phyloP scores from a whole-genome alignment of 225 moss, liverwort and hornwort species.

The Pseudoscleropodium purum region DNA sequence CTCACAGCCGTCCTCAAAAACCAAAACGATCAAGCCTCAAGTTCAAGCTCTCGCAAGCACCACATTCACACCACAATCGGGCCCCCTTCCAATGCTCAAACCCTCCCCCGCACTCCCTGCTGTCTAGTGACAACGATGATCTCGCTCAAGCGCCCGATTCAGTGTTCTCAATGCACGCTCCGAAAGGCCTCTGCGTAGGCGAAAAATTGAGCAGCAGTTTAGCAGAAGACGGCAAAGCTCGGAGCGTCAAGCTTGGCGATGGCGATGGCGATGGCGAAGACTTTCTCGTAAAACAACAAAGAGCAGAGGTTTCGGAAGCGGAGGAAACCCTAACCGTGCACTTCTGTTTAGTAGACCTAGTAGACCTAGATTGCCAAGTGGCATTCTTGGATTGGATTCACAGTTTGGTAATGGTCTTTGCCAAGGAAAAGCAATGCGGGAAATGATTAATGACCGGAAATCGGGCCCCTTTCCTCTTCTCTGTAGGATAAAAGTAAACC shows the following conservation, averaged over 20 bases:
- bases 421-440: background rate
- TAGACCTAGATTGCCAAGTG: background rate
- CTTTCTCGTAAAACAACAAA: background rate
- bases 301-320: background rate
- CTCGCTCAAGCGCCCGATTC: background rate
- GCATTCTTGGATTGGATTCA: background rate
- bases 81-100: background rate
- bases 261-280: background rate
- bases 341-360: background rate
- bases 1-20: constrained; percentile 17
- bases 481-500: background rate
- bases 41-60: background rate
- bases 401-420: background rate
- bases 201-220: background rate
- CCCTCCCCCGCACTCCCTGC: constrained; percentile 7
- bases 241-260: background rate
- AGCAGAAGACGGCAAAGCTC: background rate
- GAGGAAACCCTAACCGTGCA: constrained; percentile 11
- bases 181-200: too few species aligned
- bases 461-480: background rate
- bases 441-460: background rate
- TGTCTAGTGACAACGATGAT: background rate
- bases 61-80: constrained; percentile 1
- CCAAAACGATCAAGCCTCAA: constrained; percentile 4
- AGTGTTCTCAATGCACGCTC: background rate